These are phyloP conservation scores for Candida sp. DNA, from an alignment of 1,139 yeast species.

Conservation along the genomic window DNA sequence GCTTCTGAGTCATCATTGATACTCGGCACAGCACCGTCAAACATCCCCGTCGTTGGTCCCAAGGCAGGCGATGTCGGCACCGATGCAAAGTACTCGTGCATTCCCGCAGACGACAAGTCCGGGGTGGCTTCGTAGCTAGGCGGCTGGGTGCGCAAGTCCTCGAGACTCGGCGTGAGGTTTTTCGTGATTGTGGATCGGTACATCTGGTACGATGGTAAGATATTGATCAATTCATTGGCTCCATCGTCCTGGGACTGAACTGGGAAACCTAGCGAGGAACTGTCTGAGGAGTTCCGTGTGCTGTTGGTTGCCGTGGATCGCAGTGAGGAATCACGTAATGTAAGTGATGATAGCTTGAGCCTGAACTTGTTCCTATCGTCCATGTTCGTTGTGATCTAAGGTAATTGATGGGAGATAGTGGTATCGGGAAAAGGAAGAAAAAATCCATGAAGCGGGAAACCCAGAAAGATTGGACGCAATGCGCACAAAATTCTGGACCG, in stretches of 20 bases:
- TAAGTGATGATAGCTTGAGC: slow-evolving; percentile 11
- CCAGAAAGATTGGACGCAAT: no score
- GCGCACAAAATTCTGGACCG: no score
- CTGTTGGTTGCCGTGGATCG: no score
- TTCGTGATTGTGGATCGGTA: slow-evolving; percentile 44
- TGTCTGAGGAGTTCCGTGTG: no score
- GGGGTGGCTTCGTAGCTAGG: slow-evolving; percentile 39
- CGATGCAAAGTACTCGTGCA: slow-evolving; percentile 24
- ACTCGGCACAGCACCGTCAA: no score
- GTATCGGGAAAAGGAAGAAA: no score
- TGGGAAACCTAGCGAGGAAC: not conserved
- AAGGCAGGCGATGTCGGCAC: slow-evolving; percentile 23
- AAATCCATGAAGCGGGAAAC: no score
- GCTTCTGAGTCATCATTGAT: slow-evolving; percentile 10
- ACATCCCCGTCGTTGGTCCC: not conserved
- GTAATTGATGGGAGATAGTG: no score
- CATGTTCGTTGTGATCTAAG: slow-evolving; percentile 1
- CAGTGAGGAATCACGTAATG: slow-evolving; percentile 1
- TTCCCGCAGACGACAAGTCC: slow-evolving; percentile 9
- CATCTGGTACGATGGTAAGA: slow-evolving; percentile 48
- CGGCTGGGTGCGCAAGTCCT: slow-evolving; percentile 36
- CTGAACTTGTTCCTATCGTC: slow-evolving; percentile 14
- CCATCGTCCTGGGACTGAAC: slow-evolving; percentile 17
- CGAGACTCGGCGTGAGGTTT: slow-evolving; percentile 36
- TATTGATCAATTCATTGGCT: slow-evolving; percentile 33